phyloP scores from a whole-genome alignment of 768 basidiomycete species.

The Lepiota subincarnata region DNA sequence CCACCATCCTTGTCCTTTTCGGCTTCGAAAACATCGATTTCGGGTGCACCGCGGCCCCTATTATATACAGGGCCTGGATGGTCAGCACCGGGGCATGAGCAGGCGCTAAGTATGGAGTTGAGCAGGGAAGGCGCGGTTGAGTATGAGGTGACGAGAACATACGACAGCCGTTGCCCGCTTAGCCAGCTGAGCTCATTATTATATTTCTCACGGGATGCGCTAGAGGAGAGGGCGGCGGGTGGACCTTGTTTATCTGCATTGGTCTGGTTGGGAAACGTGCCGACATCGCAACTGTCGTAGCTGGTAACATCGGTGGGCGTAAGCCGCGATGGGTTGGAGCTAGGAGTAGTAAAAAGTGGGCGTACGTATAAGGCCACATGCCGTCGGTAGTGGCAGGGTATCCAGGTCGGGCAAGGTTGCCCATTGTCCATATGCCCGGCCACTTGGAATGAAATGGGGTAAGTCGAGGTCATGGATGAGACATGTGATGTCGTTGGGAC shows the following conservation, averaged over 20 bases:
- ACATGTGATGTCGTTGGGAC: slow-evolving; percentile 17
- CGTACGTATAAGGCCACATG: slow-evolving; percentile 77
- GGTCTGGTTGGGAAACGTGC: slow-evolving; percentile 76
- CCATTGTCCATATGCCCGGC: slow-evolving; percentile 89
- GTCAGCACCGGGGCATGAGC: slow-evolving; percentile 70
- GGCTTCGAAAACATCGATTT: slow-evolving; percentile 82
- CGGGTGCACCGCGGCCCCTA: slow-evolving; percentile 69
- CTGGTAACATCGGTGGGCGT: slow-evolving; percentile 22
- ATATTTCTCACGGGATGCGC: slow-evolving; percentile 43
- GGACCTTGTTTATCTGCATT: slow-evolving; percentile 48
- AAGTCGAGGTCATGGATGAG: background rate
- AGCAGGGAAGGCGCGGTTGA: background rate
- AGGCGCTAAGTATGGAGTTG: slow-evolving; percentile 40
- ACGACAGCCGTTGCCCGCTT: slow-evolving; percentile 74
- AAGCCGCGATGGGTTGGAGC: background rate
- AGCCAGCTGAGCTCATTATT: slow-evolving; percentile 68
- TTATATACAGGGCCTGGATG: slow-evolving; percentile 65
- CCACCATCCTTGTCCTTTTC: slow-evolving; percentile 52
- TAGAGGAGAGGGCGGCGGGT: slow-evolving; percentile 52
- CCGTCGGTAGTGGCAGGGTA: slow-evolving; percentile 80
- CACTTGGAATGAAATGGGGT: slow-evolving; percentile 40
- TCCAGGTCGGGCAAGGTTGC: slow-evolving; percentile 80
- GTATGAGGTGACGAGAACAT: slow-evolving; percentile 20
- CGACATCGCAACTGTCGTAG: slow-evolving; percentile 68
- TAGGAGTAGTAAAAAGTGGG: slow-evolving; percentile 7